Evolutionary conservation across 2,329 filamentous ascomycete genomes (phyloP).

Genomic region (Curvularia lunata): DNA sequence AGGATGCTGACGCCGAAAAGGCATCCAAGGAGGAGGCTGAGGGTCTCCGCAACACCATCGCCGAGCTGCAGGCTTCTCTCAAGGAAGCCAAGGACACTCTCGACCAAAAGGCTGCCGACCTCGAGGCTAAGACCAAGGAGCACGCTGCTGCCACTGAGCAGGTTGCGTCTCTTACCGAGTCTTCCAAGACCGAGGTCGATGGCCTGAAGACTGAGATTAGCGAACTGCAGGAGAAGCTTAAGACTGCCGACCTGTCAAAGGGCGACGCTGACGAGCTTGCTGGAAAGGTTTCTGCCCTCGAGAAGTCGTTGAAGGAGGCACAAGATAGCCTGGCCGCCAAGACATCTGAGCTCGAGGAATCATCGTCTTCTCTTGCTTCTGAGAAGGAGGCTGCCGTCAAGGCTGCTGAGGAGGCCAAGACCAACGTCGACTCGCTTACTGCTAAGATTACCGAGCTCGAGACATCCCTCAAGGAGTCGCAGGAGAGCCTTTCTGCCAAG

Average conservation of each 20-base stretch:
- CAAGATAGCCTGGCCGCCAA: conserved; percentile 33
- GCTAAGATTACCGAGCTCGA: conserved; percentile 39
- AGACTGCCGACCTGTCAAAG: conserved; percentile 32
- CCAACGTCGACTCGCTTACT: conserved; percentile 29
- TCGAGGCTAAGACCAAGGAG: conserved; percentile 30
- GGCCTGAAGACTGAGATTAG: conserved; percentile 31
- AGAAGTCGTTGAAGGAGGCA: conserved; percentile 36
- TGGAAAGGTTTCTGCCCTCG: conserved; percentile 36
- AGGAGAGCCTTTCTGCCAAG: conserved; percentile 31
- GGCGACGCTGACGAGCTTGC: conserved; percentile 36
- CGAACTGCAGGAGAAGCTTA: conserved; percentile 34
- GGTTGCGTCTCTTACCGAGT: conserved; percentile 23
- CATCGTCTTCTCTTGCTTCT: conserved; percentile 26
- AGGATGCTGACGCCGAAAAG: conserved; percentile 29
- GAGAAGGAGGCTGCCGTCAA: conserved; percentile 33
- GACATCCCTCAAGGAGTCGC: conserved; percentile 29
- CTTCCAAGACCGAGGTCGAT: conserved; percentile 33
- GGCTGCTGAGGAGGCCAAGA: conserved; percentile 34
- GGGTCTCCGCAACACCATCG: conserved; percentile 32
- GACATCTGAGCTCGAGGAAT: conserved; percentile 30
- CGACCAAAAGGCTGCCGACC: conserved; percentile 29
- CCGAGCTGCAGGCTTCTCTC: conserved; percentile 35
- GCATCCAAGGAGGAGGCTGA: conserved; percentile 29
- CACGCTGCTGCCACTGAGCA: conserved; percentile 21
- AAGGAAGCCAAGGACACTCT: conserved; percentile 27